Evolutionary conservation across 2,329 filamentous ascomycete species (phyloP).

Genomic region (Chrysosporium queenslandicum): DNA sequence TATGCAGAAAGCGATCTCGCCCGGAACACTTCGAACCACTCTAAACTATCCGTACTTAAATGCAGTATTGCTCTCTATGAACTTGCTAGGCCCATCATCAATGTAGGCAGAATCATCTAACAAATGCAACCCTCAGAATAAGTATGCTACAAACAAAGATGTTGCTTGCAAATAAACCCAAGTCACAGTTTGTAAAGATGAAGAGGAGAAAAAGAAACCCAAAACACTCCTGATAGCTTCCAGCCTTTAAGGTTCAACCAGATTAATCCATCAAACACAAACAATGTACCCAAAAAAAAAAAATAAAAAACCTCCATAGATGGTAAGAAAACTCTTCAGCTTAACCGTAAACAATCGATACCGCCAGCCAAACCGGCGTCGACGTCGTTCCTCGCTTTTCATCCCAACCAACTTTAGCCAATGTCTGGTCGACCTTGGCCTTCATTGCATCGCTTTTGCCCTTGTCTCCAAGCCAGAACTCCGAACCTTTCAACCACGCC

Average conservation of each 20-base stretch:
- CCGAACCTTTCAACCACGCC: conserved; percentile 49
- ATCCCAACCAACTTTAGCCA: conserved; percentile 53
- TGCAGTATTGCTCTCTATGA: too few relatives aligned
- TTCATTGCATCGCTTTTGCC: conserved; percentile 25
- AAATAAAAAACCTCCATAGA: neutral
- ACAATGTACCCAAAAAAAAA: neutral
- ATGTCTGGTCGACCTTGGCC: conserved; percentile 39
- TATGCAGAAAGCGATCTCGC: too few relatives aligned
- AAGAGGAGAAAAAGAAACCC: too few relatives aligned
- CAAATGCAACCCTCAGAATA: too few relatives aligned
- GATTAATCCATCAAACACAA: neutral
- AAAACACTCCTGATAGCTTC: too few relatives aligned
- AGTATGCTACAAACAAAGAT: too few relatives aligned
- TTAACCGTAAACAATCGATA: neutral
- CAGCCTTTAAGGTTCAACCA: neutral
- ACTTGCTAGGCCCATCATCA: too few relatives aligned
- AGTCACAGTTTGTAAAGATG: too few relatives aligned
- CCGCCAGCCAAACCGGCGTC: conserved; percentile 20
- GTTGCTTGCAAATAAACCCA: too few relatives aligned
- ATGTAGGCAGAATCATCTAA: too few relatives aligned
- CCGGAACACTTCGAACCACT: too few relatives aligned
- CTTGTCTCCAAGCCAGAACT: conserved; percentile 38
- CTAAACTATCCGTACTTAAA: too few relatives aligned
- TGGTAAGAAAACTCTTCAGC: neutral
- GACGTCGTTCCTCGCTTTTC: conserved; percentile 21